These are phyloP conservation scores for Pyricularia sp. DNA, from an alignment of 2,329 filamentous ascomycete genomes.

Conservation along the genomic window DNA sequence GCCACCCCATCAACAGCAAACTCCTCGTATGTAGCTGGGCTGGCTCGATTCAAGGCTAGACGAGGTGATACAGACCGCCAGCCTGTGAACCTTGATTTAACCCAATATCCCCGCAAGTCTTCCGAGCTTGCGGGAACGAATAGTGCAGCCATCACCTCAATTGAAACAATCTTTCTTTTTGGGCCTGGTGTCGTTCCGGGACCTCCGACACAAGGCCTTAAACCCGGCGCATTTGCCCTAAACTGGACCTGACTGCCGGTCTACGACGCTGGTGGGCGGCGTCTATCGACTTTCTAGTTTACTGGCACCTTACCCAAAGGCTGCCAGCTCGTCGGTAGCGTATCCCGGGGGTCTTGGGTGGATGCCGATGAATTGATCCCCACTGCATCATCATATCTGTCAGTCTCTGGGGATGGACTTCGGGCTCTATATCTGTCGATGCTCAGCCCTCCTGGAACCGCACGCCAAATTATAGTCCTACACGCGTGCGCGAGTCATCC, in stretches of 20 bases:
- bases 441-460: background rate
- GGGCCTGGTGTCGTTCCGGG: background rate
- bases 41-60: background rate
- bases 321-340: background rate
- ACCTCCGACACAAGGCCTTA: background rate
- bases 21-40: background rate
- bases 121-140: background rate
- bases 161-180: background rate
- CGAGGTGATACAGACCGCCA: background rate
- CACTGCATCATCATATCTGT: background rate
- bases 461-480: background rate
- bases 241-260: background rate
- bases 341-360: background rate
- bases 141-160: background rate
- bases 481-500: background rate
- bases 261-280: too few species aligned
- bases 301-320: background rate
- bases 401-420: background rate
- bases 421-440: background rate
- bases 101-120: background rate
- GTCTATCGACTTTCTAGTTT: background rate
- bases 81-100: background rate
- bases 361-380: background rate
- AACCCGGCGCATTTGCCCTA: background rate
- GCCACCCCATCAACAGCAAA: background rate